These are phyloP conservation scores for Populus alba DNA, from an alignment of 345 rosid genomes.

Conservation along the genomic window DNA sequence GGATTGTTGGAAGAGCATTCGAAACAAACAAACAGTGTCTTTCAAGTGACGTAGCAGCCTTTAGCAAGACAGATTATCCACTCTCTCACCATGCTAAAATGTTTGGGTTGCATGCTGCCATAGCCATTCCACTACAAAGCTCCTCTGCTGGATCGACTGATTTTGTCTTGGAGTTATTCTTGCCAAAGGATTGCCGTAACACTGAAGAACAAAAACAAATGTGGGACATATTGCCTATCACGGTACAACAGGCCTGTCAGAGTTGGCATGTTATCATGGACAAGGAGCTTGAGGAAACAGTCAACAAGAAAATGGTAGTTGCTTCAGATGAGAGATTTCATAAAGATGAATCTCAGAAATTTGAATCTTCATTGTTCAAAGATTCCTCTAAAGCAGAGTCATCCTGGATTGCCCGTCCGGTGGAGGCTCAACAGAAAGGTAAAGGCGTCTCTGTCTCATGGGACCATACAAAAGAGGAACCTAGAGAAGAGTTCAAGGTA, in stretches of 20 bases:
- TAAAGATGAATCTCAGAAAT: constrained; percentile 25
- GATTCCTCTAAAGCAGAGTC: constrained; percentile 44
- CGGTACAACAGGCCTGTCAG: constrained; percentile 52
- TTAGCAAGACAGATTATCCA: constrained; percentile 69
- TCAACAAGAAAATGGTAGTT: constrained; percentile 25
- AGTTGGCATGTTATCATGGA: constrained; percentile 51
- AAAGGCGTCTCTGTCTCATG: constrained; percentile 58
- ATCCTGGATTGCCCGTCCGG: constrained; percentile 55
- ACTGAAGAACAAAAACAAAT: constrained; percentile 43
- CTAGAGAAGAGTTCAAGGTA: constrained; percentile 58
- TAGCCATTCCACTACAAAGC: constrained; percentile 69
- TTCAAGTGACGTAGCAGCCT: constrained; percentile 57
- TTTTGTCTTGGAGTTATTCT: constrained; percentile 78
- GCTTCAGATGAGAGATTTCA: constrained; percentile 26
- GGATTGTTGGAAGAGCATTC: constrained; percentile 83
- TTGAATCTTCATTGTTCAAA: constrained; percentile 35
- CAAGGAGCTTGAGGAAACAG: constrained; percentile 51
- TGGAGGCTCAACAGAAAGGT: constrained; percentile 60
- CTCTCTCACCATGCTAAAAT: constrained; percentile 85
- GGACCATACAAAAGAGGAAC: constrained; percentile 51
- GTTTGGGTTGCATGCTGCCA: constrained; percentile 62
- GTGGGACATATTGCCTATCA: constrained; percentile 44
- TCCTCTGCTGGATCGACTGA: constrained; percentile 45
- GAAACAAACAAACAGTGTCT: constrained; percentile 53
- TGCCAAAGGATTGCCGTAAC: constrained; percentile 62